Conservation (phyloP, 2,329 filamentous ascomycete genomes). For the Cladosporium sp. region DNA sequence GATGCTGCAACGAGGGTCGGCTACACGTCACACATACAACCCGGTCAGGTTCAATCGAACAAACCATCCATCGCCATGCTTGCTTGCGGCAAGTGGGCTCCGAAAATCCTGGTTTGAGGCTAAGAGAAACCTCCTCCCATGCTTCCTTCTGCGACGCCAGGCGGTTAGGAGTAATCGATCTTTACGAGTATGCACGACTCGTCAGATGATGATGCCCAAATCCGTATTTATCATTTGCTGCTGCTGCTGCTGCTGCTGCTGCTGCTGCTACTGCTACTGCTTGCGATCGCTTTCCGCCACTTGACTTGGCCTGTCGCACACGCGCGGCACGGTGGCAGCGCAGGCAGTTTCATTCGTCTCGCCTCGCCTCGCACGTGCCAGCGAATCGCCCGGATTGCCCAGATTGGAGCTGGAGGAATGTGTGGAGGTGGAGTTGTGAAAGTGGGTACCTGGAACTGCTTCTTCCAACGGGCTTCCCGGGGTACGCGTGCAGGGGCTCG, state of each 20-base stretch:
- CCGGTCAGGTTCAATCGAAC: neutral
- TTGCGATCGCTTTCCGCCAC: too few relatives aligned
- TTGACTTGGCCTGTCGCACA: neutral
- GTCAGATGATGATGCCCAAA: too few relatives aligned
- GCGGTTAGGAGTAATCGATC: neutral
- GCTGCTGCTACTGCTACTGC: too few relatives aligned
- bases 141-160: neutral
- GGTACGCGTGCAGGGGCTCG: neutral
- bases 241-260: too few relatives aligned
- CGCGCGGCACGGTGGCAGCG: neutral
- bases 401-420: neutral
- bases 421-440: neutral
- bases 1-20: too few relatives aligned
- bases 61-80: neutral
- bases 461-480: neutral
- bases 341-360: slow-evolving; percentile 2
- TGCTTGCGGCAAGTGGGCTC: neutral
- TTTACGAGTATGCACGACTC: neutral
- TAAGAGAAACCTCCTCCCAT: too few relatives aligned
- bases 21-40: neutral
- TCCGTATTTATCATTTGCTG: too few relatives aligned
- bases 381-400: neutral
- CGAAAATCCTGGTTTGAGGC: neutral
- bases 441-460: neutral
- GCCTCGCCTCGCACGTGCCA: neutral